Evolutionary conservation across 2,329 filamentous ascomycete genomes (phyloP).

Genomic region (Colletotrichum viniferum): DNA sequence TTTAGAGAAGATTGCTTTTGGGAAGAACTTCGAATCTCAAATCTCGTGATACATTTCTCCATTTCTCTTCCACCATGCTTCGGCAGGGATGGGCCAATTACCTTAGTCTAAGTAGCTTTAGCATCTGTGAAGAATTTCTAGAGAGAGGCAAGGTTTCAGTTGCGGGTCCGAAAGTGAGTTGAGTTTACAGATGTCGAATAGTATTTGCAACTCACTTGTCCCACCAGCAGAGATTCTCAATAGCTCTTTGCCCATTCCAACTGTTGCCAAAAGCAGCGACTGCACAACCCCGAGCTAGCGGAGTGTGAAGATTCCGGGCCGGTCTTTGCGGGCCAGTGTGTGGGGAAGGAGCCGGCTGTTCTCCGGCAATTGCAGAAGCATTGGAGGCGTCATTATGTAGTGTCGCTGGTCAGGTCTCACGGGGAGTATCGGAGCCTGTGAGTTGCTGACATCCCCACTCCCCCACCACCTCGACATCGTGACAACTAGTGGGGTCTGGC

Average conservation of each 20-base stretch:
- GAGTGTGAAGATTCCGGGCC: not conserved
- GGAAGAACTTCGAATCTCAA: not conserved
- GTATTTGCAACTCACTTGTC: not conserved
- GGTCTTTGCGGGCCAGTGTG: not conserved
- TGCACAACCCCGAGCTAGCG: not conserved
- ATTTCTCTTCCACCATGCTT: not conserved
- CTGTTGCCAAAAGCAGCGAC: not conserved
- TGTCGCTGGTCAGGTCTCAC: not conserved
- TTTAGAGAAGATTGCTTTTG: not conserved
- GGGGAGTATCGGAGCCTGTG: not conserved
- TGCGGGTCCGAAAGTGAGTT: not conserved
- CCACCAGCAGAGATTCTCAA: not conserved
- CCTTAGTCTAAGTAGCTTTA: not conserved
- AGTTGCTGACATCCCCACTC: not conserved
- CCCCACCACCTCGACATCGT: not conserved
- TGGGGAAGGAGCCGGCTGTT: not conserved
- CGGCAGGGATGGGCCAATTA: not conserved
- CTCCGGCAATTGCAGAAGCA: not conserved
- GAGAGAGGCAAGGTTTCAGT: not conserved
- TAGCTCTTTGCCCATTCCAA: not conserved
- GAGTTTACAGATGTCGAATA: not conserved
- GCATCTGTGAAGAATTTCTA: not conserved
- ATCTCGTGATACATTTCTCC: not conserved
- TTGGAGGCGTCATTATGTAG: not conserved
- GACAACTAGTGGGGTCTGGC: not conserved